Percentiles rank a stretch among this genome's conserved stretches.
Conservation (phyloP, 1,284 basidiomycete genomes). For the Somion occarium region DNA sequence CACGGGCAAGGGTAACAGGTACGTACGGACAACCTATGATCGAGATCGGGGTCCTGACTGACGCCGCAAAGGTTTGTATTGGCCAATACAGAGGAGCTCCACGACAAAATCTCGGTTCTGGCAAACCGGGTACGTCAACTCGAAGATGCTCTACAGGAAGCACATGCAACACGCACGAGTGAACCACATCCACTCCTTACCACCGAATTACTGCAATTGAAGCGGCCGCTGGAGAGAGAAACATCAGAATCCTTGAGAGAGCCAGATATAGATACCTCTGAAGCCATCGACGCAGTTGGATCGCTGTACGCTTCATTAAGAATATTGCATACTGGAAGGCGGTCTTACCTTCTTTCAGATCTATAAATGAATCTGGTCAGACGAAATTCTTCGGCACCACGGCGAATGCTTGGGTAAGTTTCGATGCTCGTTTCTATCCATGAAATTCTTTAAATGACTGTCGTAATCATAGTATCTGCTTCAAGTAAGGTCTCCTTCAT, state of each 20-base stretch:
- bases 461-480: conserved; percentile 29
- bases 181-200: conserved; percentile 52
- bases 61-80: conserved; percentile 48
- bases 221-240: conserved; percentile 54
- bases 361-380: conserved; percentile 54
- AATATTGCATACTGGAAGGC: conserved; percentile 4
- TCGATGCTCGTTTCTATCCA: conserved; percentile 5
- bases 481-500: conserved; percentile 22
- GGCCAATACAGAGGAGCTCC: conserved; percentile 62
- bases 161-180: conserved; percentile 40
- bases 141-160: conserved; percentile 56
- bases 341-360: conserved; percentile 33
- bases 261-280: conserved; percentile 36
- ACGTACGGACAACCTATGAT: not conserved
- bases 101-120: conserved; percentile 60
- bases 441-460: conserved; percentile 11
- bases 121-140: conserved; percentile 56
- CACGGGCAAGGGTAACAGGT: conserved; percentile 71
- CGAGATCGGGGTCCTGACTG: not conserved
- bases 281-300: conserved; percentile 57
- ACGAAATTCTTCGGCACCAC: conserved; percentile 61
- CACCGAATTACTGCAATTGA: conserved; percentile 57
- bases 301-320: conserved; percentile 43
- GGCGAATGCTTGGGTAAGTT: conserved; percentile 62
- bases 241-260: conserved; percentile 25